Evolutionary conservation across 1,284 basidiomycete species (phyloP).

Genomic region (Ustilago hordei): DNA sequence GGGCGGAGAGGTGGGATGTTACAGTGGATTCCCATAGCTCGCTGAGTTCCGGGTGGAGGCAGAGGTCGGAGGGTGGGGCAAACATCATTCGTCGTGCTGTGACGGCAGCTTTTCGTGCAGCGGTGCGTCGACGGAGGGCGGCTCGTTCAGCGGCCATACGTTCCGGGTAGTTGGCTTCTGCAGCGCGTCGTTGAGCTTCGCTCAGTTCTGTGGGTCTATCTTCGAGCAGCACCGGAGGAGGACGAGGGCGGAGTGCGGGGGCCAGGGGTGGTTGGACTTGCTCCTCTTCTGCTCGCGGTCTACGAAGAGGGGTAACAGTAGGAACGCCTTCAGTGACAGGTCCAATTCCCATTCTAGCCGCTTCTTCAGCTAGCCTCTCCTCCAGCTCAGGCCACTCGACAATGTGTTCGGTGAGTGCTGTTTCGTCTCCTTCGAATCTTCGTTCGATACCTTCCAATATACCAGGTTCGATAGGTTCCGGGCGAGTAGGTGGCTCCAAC

Average conservation of each 20-base stretch:
- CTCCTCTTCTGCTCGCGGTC: constrained; percentile 23
- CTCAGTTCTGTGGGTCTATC: constrained; percentile 26
- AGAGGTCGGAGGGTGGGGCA: constrained; percentile 30
- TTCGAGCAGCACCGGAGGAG: constrained; percentile 10
- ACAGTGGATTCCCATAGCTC: constrained; percentile 41
- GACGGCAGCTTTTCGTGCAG: constrained; percentile 3
- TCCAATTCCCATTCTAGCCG: constrained; percentile 30
- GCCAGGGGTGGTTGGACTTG: constrained; percentile 22
- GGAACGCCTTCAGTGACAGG: constrained; percentile 26
- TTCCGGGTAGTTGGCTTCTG: constrained; percentile 23
- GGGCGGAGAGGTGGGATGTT: constrained; percentile 18
- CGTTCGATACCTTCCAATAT: constrained; percentile 19
- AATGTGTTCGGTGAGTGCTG: constrained; percentile 5
- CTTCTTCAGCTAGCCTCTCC: constrained; percentile 36
- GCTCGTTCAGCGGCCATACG: constrained; percentile 29
- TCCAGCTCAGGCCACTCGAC: constrained; percentile 46
- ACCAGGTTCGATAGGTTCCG: constrained; percentile 13
- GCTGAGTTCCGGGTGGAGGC: constrained; percentile 15
- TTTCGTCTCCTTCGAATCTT: constrained; percentile 21
- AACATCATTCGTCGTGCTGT: constrained; percentile 15
- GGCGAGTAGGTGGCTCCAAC: constrained; percentile 20
- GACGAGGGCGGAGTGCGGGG: constrained; percentile 18
- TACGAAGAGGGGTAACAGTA: constrained; percentile 26
- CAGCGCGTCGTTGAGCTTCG: constrained; percentile 25
- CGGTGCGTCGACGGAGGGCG: not conserved